phyloP scores from a whole-genome alignment of 1,284 basidiomycete genomes.

The Sporisorium scitamineum region DNA sequence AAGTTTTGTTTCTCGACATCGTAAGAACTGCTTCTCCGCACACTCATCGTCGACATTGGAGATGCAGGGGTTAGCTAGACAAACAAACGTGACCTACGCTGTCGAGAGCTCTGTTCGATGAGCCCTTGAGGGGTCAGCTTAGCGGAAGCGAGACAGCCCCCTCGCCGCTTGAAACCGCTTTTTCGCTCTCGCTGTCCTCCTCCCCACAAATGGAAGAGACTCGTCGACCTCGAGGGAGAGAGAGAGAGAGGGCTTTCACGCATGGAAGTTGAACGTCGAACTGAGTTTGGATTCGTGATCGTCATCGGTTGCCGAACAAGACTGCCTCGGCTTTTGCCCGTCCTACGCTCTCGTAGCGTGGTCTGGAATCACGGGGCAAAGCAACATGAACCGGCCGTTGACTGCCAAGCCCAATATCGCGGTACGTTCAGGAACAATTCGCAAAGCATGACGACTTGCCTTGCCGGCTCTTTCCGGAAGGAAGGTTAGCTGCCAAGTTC shows the following conservation, averaged over 20 bases:
- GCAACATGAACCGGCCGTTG: not conserved
- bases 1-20: not conserved
- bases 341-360: not conserved
- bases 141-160: not conserved
- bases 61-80: too few species aligned
- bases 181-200: not conserved
- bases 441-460: too few species aligned
- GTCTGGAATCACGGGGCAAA: too few species aligned
- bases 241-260: not conserved
- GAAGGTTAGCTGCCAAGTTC: not conserved
- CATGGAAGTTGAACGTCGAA: not conserved
- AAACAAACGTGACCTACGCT: not conserved
- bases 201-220: not conserved
- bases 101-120: not conserved
- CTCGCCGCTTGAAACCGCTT: slow-evolving; percentile 2
- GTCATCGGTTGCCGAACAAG: not conserved
- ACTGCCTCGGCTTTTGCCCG: not conserved
- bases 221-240: not conserved
- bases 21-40: not conserved
- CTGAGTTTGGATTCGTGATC: not conserved
- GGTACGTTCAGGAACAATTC: too few species aligned
- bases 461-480: too few species aligned
- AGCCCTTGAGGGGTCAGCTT: not conserved
- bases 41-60: too few species aligned
- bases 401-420: too few species aligned